phyloP scores from a whole-genome alignment of 108 stramenopile genomes.

The Cyclotella sp. region DNA sequence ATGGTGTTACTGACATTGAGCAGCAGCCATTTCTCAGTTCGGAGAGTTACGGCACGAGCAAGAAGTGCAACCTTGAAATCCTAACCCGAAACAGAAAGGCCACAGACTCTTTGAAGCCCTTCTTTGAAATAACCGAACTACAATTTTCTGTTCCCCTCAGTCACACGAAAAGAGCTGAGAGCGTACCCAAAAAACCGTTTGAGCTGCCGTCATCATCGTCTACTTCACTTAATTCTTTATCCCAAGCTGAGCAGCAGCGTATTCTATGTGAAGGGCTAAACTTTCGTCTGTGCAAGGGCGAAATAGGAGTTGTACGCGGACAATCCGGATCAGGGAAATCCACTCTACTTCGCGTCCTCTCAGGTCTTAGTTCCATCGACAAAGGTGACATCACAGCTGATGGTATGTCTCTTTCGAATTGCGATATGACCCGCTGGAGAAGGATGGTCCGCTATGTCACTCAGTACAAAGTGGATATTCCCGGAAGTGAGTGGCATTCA shows the following conservation, averaged over 20 bases:
- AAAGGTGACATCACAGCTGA: constrained; percentile 24
- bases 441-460: constrained; percentile 71
- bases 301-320: constrained; percentile 46
- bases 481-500: constrained; percentile 27
- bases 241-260: constrained; percentile 19
- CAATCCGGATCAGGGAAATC: constrained; percentile 73
- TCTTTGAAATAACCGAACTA: constrained; percentile 35
- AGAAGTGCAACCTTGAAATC: constrained; percentile 23
- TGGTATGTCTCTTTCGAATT: constrained; percentile 39
- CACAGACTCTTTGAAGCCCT: neutral
- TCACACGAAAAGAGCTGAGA: constrained; percentile 20
- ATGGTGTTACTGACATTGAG: constrained; percentile 5
- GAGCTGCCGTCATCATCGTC: constrained; percentile 8
- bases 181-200: constrained; percentile 1
- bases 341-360: constrained; percentile 71
- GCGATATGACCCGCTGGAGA: constrained; percentile 25
- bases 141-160: constrained; percentile 46
- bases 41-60: constrained; percentile 25
- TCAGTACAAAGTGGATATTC: constrained; percentile 66
- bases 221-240: neutral
- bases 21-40: constrained; percentile 15
- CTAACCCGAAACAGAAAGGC: constrained; percentile 10
- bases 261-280: constrained; percentile 41
- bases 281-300: constrained; percentile 38
- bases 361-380: constrained; percentile 64